Base-by-base conservation (phyloP, 2,329 filamentous ascomycete genomes). In the Aureobasidium uvarum region DNA sequence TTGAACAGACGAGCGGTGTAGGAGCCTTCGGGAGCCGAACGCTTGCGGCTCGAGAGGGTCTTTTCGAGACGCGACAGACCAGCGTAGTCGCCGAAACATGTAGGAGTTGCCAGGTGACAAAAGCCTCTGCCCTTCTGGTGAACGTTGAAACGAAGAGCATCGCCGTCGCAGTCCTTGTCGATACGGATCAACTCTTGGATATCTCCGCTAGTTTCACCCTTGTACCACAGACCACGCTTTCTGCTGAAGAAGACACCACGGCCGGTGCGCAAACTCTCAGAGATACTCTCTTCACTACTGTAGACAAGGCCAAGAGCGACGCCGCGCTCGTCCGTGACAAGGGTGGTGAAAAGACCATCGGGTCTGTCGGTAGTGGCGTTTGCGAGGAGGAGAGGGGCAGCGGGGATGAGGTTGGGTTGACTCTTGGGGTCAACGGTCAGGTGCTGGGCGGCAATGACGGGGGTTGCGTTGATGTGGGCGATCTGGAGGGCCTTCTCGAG, bases 141-240 rank as follows among this genome's bases (percentile, higher is more conserved):
- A 50, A 98, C 94, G 16, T 92, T 85, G 76, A 97, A 98, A 70
- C 90, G 89, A 71, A 99, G 79, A 66, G 93, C 96, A 77, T 99
- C 95, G 69, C 89, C 89, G 77, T 99, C 95, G 77, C 95, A 99
- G 77, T 99, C 95, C 63, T 96, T 82, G 0, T 89, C 89, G 69
- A 99, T 85, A 66, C 87, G 87, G 25, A 98, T 82, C 59, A 99
- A 83, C 76, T 97, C 88, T 77, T 99, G 95, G 14, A 91, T 91
- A 75, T 98, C 93, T 16, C 95, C 95, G 63, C 94, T 98, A 10
- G 90, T 95, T 62, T 93, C 91, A 6, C 95, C 95, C 81, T 99
- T 99, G 78, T 96, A 89, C 95, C 95, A 99, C 33, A 99, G 79
- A 0, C 95, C 95, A 51, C 95, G 86, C 81, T 97, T 98, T 62